A percentile compares a stretch with the other conserved stretches of the same genome.
Evolutionary conservation across 2,329 filamentous ascomycete genomes (phyloP).

Genomic region (Sclerotinia subarctica): DNA sequence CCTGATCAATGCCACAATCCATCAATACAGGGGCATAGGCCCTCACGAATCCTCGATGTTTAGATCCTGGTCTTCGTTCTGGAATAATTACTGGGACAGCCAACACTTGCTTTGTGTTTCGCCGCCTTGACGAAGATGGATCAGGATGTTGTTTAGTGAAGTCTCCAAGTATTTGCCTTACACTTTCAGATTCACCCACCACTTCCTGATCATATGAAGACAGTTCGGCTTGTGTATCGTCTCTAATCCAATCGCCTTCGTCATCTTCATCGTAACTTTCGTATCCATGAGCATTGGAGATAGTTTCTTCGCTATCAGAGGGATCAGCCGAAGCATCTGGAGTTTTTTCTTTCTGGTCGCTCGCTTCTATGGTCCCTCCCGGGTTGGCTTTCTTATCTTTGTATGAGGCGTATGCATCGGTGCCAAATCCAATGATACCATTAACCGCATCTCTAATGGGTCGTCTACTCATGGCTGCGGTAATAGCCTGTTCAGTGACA

Average conservation of each 20-base stretch:
- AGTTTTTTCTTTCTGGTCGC: neutral
- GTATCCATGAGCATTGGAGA: neutral
- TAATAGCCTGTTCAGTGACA: neutral
- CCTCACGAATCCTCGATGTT: conserved; percentile 49
- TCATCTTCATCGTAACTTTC: conserved; percentile 17
- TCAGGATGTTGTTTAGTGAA: neutral
- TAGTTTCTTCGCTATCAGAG: neutral
- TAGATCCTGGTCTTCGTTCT: conserved; percentile 49
- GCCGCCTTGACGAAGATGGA: neutral
- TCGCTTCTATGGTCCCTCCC: neutral
- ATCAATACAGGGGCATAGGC: conserved; percentile 51
- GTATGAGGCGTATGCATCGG: conserved; percentile 1
- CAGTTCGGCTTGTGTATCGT: conserved; percentile 14
- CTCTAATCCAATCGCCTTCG: conserved; percentile 16
- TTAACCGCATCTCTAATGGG: neutral
- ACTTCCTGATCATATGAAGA: neutral
- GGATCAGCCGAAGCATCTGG: neutral
- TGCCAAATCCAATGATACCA: conserved; percentile 3
- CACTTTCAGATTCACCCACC: neutral
- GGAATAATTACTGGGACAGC: conserved; percentile 50
- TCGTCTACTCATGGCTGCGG: neutral
- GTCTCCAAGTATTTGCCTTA: conserved; percentile 10
- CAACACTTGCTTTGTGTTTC: conserved; percentile 26
- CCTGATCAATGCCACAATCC: conserved; percentile 47
- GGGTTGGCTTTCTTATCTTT: conserved; percentile 7